Evolutionary conservation across 352 stramenopile species (phyloP).

Genomic region (Pythium apleroticum): DNA sequence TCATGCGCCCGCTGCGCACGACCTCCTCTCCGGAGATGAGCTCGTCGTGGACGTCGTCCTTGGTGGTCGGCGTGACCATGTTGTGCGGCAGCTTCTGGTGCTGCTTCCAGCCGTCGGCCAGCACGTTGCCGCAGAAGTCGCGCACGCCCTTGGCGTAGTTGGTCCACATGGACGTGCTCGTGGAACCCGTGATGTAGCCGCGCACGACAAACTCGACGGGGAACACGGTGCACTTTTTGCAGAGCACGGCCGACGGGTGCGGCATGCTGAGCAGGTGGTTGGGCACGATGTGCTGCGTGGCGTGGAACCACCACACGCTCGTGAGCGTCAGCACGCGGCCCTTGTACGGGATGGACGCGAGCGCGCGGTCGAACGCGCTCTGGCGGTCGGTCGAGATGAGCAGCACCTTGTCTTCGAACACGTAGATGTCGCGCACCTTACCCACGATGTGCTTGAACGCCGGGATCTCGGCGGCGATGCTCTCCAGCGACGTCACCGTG

Average conservation of each 20-base stretch:
- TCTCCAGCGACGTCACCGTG: slow-evolving; percentile 57
- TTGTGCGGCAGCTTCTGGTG: slow-evolving; percentile 96
- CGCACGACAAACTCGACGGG: slow-evolving; percentile 99
- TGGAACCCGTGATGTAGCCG: slow-evolving; percentile 96
- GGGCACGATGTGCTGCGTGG: slow-evolving; percentile 94
- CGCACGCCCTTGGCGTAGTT: slow-evolving; percentile 96
- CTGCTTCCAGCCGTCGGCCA: slow-evolving; percentile 95
- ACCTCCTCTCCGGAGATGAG: slow-evolving; percentile 96
- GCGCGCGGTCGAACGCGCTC: slow-evolving; percentile 97
- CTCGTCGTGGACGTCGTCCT: slow-evolving; percentile 97
- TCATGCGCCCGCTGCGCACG: slow-evolving; percentile 94
- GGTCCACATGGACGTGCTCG: slow-evolving; percentile 98
- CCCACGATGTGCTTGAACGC: slow-evolving; percentile 63
- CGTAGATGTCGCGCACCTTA: slow-evolving; percentile 94
- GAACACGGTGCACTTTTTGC: slow-evolving; percentile 95
- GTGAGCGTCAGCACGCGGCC: slow-evolving; percentile 97
- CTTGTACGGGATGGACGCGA: slow-evolving; percentile 97
- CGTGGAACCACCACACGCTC: slow-evolving; percentile 95
- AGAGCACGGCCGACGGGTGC: slow-evolving; percentile 95
- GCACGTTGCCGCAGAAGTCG: slow-evolving; percentile 96
- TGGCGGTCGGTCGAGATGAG: slow-evolving; percentile 99
- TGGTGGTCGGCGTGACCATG: slow-evolving; percentile 98
- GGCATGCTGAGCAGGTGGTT: slow-evolving; percentile 97
- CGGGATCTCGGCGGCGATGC: slow-evolving; percentile 36
- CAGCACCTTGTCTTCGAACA: slow-evolving; percentile 86